Percentiles rank a stretch among this genome's conserved stretches.
Evolutionary conservation across 2,329 filamentous ascomycete species (phyloP).

Genomic region (Cercospora sesami): DNA sequence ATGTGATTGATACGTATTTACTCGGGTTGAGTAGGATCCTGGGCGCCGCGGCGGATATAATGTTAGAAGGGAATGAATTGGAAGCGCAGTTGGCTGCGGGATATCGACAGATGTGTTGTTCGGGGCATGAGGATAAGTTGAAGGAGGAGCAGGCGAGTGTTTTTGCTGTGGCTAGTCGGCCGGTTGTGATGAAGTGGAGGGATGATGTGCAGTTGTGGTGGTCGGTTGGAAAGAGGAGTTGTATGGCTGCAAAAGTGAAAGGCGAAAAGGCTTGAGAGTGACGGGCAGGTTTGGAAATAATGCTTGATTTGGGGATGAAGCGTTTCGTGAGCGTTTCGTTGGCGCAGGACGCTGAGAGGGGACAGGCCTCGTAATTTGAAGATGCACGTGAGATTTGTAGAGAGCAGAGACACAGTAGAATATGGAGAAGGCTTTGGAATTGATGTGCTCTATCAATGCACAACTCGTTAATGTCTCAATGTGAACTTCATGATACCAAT

Average conservation of each 20-base stretch:
- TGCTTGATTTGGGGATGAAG: background rate
- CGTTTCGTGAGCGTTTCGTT: background rate
- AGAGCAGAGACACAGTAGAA: background rate
- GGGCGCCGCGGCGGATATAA: slow-evolving; percentile 9
- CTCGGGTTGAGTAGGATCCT: slow-evolving; percentile 15
- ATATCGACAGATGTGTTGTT: slow-evolving; percentile 20
- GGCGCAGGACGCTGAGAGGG: background rate
- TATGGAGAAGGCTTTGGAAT: background rate
- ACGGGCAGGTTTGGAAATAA: background rate
- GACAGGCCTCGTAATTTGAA: background rate
- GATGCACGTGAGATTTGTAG: background rate
- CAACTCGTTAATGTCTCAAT: background rate
- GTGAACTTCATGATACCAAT: background rate
- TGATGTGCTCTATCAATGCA: background rate
- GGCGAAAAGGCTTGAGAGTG: background rate
- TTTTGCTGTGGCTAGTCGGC: slow-evolving; percentile 15
- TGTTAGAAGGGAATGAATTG: slow-evolving; percentile 10
- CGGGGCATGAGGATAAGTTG: slow-evolving; percentile 17
- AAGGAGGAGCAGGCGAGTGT: slow-evolving; percentile 18
- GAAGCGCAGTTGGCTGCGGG: slow-evolving; percentile 15
- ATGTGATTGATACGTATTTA: slow-evolving; percentile 22
- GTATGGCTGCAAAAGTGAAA: background rate
- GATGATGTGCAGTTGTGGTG: slow-evolving; percentile 13
- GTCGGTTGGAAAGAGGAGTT: slow-evolving; percentile 4
- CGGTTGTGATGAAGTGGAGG: slow-evolving; percentile 19